Evolutionary conservation across 2,329 filamentous ascomycete genomes (phyloP).

Genomic region (Botryotinia calthae): DNA sequence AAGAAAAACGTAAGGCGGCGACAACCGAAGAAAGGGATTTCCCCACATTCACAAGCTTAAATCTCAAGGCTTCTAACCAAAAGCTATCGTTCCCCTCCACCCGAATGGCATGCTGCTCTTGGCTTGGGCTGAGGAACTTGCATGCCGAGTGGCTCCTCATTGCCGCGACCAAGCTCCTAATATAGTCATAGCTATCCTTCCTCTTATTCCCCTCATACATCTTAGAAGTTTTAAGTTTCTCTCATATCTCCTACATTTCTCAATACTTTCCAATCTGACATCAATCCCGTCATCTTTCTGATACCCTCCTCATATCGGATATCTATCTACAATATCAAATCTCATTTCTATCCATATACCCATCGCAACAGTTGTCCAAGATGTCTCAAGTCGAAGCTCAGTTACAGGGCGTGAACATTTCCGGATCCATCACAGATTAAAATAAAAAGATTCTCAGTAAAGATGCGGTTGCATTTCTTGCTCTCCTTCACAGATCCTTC

Average conservation of each 20-base stretch:
- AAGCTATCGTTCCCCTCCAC: constrained; percentile 16
- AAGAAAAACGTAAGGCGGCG: constrained; percentile 13
- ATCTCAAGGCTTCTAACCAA: background rate
- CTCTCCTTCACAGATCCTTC: constrained; percentile 92
- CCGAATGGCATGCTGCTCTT: constrained; percentile 20
- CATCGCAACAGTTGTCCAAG: constrained; percentile 2
- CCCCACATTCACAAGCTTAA: constrained; percentile 22
- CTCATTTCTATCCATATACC: background rate
- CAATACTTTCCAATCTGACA: background rate
- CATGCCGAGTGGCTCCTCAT: constrained; percentile 15
- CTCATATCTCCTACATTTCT: background rate
- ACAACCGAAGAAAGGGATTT: constrained; percentile 3
- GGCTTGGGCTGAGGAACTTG: background rate
- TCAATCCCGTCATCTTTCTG: background rate
- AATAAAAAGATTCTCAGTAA: constrained; percentile 91
- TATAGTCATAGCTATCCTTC: constrained; percentile 12
- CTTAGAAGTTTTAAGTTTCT: background rate
- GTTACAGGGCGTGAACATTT: constrained; percentile 84
- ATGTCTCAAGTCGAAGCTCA: constrained; percentile 74
- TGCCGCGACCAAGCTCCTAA: constrained; percentile 14
- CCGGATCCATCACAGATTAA: constrained; percentile 72
- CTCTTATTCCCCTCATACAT: background rate
- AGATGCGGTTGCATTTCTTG: constrained; percentile 86
- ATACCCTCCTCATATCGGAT: background rate
- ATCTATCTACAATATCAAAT: background rate